Base-by-base conservation (phyloP, 768 basidiomycete species). In the Coprinellus micaceus region DNA sequence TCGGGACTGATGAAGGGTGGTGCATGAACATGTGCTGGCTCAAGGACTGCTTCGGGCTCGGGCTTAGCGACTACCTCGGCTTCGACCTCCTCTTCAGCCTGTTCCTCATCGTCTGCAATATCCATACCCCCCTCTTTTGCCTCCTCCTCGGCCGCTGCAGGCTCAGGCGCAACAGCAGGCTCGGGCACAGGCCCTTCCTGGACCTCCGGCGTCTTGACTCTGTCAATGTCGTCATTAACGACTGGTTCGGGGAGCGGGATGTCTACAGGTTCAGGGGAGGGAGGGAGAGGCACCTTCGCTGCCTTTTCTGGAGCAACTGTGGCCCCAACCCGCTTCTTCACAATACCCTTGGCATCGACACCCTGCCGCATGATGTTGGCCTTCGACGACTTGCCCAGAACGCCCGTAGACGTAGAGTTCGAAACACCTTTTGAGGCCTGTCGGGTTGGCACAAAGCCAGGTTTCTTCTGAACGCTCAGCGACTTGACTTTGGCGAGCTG, bases 211-310 rank as follows among this genome's bases (percentile, higher is more conserved):
- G 33, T 33, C 33, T 33, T 33, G 33, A 33, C 13, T 13, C 33
- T 33, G 33, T 33, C 33, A 33, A 33, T 33, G 7, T 33, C 33
- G 33, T 33, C 33, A 13, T 13, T 33, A 13, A 33, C 33, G 6
- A 30, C 47, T 21, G 26, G 25, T 26, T 48, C 47, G 6, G 47
- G 47, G 13, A 48, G 47, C 21, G 47, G 7, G 28, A 4, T 30
- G 15, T n/a, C 15, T 50, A 47, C 36, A 22, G 58, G 66, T 33
- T 61, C 54, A 19, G 76, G 73, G 21, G 75, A 75, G 12, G 70
- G 66, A 26, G 75, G 75, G 45, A 76, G 66, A 13, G 74, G 69
- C 41, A 75, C 61, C 53, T 65, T 61, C 1, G 66, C 59, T 28
- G 75, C 70, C 15, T 43, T 43, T 17, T 43, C 40, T 19, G n/a